Percentiles rank a stretch among this genome's conserved stretches.
Evolutionary conservation across 495 filamentous ascomycete species (phyloP).

Genomic region (Talaromyces nanjingensis): DNA sequence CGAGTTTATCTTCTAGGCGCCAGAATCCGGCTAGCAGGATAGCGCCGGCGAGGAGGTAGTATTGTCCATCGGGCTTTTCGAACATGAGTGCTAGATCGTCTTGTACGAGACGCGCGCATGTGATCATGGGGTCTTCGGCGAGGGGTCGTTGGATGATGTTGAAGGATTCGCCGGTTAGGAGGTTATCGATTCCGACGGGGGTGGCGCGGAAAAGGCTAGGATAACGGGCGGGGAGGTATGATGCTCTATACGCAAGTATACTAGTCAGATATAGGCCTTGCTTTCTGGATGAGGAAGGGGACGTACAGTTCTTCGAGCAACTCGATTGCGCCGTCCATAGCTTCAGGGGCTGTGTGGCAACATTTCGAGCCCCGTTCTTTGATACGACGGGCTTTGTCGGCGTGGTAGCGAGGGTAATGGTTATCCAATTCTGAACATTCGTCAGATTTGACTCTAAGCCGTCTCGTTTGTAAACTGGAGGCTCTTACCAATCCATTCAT

Average conservation of each 20-base stretch:
- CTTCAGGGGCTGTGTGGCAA: slow-evolving; percentile 64
- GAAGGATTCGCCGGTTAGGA: slow-evolving; percentile 66
- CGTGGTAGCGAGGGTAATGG: slow-evolving; percentile 70
- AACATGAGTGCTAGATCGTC: slow-evolving; percentile 88
- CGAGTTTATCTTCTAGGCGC: slow-evolving; percentile 78
- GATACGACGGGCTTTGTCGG: slow-evolving; percentile 65
- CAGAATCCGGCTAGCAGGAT: slow-evolving; percentile 83
- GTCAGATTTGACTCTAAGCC: not conserved
- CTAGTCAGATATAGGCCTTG: not conserved
- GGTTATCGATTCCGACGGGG: slow-evolving; percentile 60
- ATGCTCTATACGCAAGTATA: slow-evolving; percentile 24
- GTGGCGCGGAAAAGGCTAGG: slow-evolving; percentile 65
- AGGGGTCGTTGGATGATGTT: slow-evolving; percentile 60
- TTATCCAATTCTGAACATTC: slow-evolving; percentile 65
- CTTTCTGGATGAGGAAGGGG: not conserved
- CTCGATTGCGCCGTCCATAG: slow-evolving; percentile 70
- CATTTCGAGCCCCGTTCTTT: slow-evolving; percentile 63
- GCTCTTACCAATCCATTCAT: slow-evolving; percentile 67
- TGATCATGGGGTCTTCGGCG: slow-evolving; percentile 77
- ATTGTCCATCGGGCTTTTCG: slow-evolving; percentile 69
- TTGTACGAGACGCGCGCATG: slow-evolving; percentile 65
- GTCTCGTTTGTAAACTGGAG: not conserved
- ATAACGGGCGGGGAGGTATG: slow-evolving; percentile 77
- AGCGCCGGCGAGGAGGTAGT: slow-evolving; percentile 75
- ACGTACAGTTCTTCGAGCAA: slow-evolving; percentile 66